A percentile compares a stretch with the other conserved stretches of the same genome.
phyloP scores from a whole-genome alignment of 305 asterid genomes.

The Solanum aculeatissimum region DNA sequence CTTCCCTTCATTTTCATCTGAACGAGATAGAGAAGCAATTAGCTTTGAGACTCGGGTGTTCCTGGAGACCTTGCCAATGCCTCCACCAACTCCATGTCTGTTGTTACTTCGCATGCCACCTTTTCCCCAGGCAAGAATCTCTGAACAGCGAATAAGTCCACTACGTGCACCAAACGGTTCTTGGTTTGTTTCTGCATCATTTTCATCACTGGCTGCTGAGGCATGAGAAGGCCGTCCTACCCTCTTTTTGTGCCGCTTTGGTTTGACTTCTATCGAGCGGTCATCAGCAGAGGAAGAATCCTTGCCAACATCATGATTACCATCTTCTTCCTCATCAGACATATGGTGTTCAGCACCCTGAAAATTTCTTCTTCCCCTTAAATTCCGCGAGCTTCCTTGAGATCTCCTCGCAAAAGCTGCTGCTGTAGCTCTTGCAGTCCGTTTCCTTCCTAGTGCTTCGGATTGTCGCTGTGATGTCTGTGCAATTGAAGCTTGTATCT shows the following conservation, averaged over 20 bases:
- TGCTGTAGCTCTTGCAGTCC: slow-evolving; percentile 45
- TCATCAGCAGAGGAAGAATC: slow-evolving; percentile 91
- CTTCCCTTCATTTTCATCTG: slow-evolving; percentile 50
- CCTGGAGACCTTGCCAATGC: slow-evolving; percentile 43
- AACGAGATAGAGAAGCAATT: slow-evolving; percentile 48
- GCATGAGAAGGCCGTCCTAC: slow-evolving; percentile 53
- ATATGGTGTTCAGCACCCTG: slow-evolving; percentile 45
- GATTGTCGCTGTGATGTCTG: slow-evolving; percentile 82
- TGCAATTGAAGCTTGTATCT: slow-evolving; percentile 94
- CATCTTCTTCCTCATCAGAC: slow-evolving; percentile 86
- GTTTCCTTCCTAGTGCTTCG: slow-evolving; percentile 89
- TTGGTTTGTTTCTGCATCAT: slow-evolving; percentile 49
- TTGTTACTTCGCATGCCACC: slow-evolving; percentile 79
- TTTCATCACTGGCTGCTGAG: slow-evolving; percentile 51
- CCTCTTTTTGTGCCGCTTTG: slow-evolving; percentile 64
- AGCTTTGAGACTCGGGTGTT: slow-evolving; percentile 57
- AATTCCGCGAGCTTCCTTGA: slow-evolving; percentile 44
- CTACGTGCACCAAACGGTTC: slow-evolving; percentile 44
- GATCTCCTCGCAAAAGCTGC: slow-evolving; percentile 47
- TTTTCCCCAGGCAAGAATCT: slow-evolving; percentile 85
- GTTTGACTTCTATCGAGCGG: slow-evolving; percentile 48
- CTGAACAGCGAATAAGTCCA: slow-evolving; percentile 52
- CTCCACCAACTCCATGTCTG: slow-evolving; percentile 57
- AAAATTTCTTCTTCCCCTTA: slow-evolving; percentile 56
- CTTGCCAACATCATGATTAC: slow-evolving; percentile 61